Evolutionary conservation across 306 rosid species (phyloP), one percentile per base, ranked within the genome.

Genomic region (Ammopiptanthus mongolicus): DNA sequence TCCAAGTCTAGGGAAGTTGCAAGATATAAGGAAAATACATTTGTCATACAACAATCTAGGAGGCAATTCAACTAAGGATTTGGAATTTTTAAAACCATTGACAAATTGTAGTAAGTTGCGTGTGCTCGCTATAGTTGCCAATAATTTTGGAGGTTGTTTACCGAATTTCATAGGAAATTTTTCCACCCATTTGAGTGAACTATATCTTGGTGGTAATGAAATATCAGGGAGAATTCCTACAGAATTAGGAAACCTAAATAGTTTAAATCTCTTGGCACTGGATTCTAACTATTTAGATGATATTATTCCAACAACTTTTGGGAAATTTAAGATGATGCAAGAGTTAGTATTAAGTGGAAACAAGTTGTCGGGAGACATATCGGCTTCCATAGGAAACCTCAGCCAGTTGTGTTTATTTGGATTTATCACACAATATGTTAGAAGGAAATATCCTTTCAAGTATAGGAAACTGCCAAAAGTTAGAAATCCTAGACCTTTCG

Each of bases 81-180:
- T 78, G 77, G 69, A 60, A 3, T 86, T 81, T 73, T 28, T 84
- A 19, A 36, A 74, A 5, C 18, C 78, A 17, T 53, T 87, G 67
- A 10, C 14, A 53, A 80, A 84, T 4, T 70, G 80, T 53, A 87
- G 78, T 69, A 23, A 37, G n/a, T 22, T 84, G 71, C 0, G 46
- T 11, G 0, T 0, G 0, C 8, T 87, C 1, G 15, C 8, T 39
- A 28, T 87, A 1, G 1, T 50, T 2, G 0, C 0, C 0, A 84
- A 87, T 61, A 80, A 77, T 3, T 87, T 87, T 59, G 84, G 85
- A 59, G 88, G 85, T 23, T 44, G 5, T 39, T 70, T 87, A 12
- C 85, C 87, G 1, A 33, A 53, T 0, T 44, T 59, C 0, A 11
- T 77, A 13, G 82, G 70, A 23, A 84, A 87, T 51, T 77, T 87